Conservation (phyloP, 108 stramenopile genomes). For the Nitzschia sp. region DNA sequence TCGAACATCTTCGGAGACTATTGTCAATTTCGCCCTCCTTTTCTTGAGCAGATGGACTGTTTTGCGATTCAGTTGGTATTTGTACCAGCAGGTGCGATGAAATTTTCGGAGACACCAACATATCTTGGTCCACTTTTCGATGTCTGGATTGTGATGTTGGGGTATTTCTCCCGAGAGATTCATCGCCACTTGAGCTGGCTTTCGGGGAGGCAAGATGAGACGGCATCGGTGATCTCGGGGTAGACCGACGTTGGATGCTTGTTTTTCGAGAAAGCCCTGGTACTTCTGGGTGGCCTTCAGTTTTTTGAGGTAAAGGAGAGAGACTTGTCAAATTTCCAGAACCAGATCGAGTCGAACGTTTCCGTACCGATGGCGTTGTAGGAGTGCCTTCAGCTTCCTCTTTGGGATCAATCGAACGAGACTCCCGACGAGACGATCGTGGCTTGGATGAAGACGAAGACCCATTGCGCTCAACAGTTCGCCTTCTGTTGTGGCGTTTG, state of each 20-base stretch:
- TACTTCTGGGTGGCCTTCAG: not conserved
- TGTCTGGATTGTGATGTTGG: not conserved
- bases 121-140: not conserved
- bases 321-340: too few species aligned
- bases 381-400: too few species aligned
- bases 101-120: not conserved
- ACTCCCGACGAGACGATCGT: too few species aligned
- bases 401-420: too few species aligned
- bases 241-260: not conserved
- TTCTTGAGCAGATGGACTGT: not conserved
- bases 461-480: too few species aligned
- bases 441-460: too few species aligned
- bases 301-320: too few species aligned
- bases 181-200: not conserved
- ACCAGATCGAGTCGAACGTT: too few species aligned
- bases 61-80: not conserved
- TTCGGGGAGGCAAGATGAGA: not conserved
- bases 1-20: not conserved
- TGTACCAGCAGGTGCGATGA: not conserved
- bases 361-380: too few species aligned
- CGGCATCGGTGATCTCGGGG: not conserved
- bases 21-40: not conserved
- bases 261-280: not conserved
- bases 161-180: not conserved
- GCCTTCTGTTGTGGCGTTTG: too few species aligned